Evolutionary conservation across 371 early-diverging fungal genomes (phyloP), one percentile per base, ranked within the genome.

Genomic region (Mortierella polycephala): DNA sequence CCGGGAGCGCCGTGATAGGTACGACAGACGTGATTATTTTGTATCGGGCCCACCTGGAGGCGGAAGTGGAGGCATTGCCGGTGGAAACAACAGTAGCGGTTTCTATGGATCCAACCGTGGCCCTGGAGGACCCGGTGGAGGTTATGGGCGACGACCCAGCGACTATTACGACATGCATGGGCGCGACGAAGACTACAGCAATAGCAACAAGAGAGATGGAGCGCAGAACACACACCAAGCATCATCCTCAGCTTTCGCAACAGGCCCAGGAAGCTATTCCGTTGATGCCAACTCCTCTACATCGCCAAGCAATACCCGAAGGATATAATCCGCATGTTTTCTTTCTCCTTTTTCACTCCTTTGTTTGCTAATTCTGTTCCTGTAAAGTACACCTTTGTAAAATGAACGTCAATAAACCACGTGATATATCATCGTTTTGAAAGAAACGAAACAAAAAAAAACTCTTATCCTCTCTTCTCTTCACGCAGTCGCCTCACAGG

Each of bases 11-110:
- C 68, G 72, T 7, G 72, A 71, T 16, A 64, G 77, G 7, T 76
- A 67, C 39, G 76, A 76, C 10, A 21, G 76, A 60, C 62, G 76
- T 23, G 76, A 76, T 7, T 76, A 71, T 53, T 71, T 75, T 62
- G 46, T 45, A 30, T 12, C 61, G 6, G 75, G 75, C 11, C 55
- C 55, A 14, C 44, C 53, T 55, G 57, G 62, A 30, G 57, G 64
- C 16, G 63, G 66, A 5, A 39, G 41, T 41, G 58, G 64, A 21
- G 62, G 57, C 8, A 57, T 37, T 21, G 6, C 52, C 10, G 14
- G 55, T 16, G 60, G 45, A 20, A 61, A 21, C 14, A 64, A 41
- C 37, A 50, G 45, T 13, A 45, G 20, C 21, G 68, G 68, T 41
- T 65, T 62, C 46, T 75, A 66, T 58, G 75, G 70, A 14, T 18